Evolutionary conservation across 495 filamentous ascomycete genomes (phyloP).

Genomic region (Echria macrotheca): DNA sequence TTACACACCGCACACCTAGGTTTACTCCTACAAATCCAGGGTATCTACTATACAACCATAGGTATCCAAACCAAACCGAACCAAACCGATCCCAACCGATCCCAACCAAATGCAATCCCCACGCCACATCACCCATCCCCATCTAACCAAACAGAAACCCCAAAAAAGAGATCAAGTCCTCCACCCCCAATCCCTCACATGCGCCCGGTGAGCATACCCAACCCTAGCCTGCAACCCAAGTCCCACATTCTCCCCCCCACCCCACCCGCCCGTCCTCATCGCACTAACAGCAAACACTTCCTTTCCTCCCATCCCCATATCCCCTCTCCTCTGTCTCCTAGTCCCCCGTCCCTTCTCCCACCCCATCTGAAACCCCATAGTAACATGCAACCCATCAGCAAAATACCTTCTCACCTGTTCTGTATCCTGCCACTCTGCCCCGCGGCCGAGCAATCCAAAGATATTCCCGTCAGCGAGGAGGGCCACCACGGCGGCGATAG

Average conservation of each 20-base stretch:
- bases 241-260: constrained; percentile 20
- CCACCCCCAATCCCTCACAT: constrained; percentile 22
- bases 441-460: constrained; percentile 13
- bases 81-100: no score
- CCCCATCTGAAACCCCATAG: constrained; percentile 18
- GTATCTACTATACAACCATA: no score
- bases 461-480: constrained; percentile 29
- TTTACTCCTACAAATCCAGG: no score
- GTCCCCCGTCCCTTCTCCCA: constrained; percentile 15
- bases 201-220: constrained; percentile 12
- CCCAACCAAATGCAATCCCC: no score
- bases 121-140: no score
- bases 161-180: constrained; percentile 12
- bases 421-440: constrained; percentile 16
- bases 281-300: constrained; percentile 19
- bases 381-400: constrained; percentile 20
- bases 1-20: no score
- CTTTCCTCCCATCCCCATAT: constrained; percentile 4
- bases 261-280: constrained; percentile 19
- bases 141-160: no score
- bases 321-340: constrained; percentile 1
- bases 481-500: constrained; percentile 27
- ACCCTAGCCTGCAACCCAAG: constrained; percentile 20
- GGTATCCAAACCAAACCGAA: no score
- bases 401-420: constrained; percentile 13